These are phyloP conservation scores for Metrosideros polymorpha DNA, from an alignment of 441 rosid genomes.

Conservation along the genomic window DNA sequence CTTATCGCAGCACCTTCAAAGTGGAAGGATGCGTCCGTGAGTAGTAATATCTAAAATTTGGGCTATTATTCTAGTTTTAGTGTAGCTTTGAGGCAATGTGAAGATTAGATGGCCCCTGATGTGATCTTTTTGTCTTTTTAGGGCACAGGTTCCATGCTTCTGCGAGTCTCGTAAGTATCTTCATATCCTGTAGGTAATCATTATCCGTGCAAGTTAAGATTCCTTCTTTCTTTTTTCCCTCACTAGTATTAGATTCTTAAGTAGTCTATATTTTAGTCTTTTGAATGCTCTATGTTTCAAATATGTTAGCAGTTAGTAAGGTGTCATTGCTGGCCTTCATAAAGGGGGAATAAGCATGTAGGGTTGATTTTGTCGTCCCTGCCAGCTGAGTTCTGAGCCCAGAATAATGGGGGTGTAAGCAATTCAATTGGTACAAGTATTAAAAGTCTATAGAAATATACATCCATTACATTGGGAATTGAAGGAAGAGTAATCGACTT, in stretches of 20 bases:
- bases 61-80: background rate
- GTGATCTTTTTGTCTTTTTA: slow-evolving; percentile 1
- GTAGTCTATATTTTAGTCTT: background rate
- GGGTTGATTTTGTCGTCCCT: background rate
- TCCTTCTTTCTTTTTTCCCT: background rate
- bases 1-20: slow-evolving; percentile 22
- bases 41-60: slow-evolving; percentile 15
- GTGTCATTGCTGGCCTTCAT: background rate
- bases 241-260: background rate
- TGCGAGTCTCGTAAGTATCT: slow-evolving; percentile 43
- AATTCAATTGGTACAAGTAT: background rate
- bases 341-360: background rate
- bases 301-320: background rate
- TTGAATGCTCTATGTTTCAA: background rate
- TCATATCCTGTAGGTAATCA: background rate
- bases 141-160: slow-evolving; percentile 27
- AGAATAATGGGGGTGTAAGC: background rate
- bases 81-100: background rate
- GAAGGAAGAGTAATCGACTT: background rate
- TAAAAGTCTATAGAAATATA: background rate
- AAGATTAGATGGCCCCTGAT: slow-evolving; percentile 2
- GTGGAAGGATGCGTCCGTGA: slow-evolving; percentile 21
- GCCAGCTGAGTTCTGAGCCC: background rate
- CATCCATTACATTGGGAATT: background rate
- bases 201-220: background rate